phyloP scores from a whole-genome alignment of 2,329 filamentous ascomycete genomes.

The Exophiala spinifera region DNA sequence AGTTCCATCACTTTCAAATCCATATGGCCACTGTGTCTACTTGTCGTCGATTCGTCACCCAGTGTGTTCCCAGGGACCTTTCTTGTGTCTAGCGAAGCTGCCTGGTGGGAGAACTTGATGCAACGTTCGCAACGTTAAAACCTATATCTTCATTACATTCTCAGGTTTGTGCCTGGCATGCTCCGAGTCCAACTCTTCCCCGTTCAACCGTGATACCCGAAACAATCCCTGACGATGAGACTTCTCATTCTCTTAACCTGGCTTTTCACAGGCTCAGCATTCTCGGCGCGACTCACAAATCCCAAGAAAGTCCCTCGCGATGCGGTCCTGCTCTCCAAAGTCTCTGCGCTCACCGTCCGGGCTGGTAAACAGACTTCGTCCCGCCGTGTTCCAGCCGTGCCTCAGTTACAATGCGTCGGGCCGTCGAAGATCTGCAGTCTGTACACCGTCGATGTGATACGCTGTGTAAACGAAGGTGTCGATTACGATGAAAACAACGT shows the following conservation, averaged over 20 bases:
- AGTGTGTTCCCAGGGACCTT: background rate
- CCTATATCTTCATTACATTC: background rate
- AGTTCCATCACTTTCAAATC: background rate
- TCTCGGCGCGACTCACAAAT: slow-evolving; percentile 28
- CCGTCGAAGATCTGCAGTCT: slow-evolving; percentile 62
- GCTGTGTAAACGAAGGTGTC: slow-evolving; percentile 80
- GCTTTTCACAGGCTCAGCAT: slow-evolving; percentile 11
- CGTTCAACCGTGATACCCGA: background rate
- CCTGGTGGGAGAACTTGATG: background rate
- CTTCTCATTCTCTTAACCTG: slow-evolving; percentile 17
- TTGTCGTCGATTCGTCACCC: background rate
- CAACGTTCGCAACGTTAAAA: background rate
- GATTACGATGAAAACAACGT: slow-evolving; percentile 78
- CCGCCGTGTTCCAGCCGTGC: slow-evolving; percentile 71
- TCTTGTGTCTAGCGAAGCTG: background rate
- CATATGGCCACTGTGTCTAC: slow-evolving; percentile 20
- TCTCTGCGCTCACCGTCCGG: slow-evolving; percentile 76
- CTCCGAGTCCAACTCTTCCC: background rate
- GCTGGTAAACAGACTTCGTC: slow-evolving; percentile 65
- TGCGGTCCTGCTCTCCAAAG: slow-evolving; percentile 59
- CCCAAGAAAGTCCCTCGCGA: slow-evolving; percentile 41
- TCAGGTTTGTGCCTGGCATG: slow-evolving; percentile 1
- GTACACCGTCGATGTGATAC: slow-evolving; percentile 76
- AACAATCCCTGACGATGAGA: background rate
- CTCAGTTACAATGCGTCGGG: slow-evolving; percentile 76